A percentile compares a stretch with the other conserved stretches of the same genome.
phyloP scores from a whole-genome alignment of 116 monocot genomes.

The Phalaenopsis hybrid region DNA sequence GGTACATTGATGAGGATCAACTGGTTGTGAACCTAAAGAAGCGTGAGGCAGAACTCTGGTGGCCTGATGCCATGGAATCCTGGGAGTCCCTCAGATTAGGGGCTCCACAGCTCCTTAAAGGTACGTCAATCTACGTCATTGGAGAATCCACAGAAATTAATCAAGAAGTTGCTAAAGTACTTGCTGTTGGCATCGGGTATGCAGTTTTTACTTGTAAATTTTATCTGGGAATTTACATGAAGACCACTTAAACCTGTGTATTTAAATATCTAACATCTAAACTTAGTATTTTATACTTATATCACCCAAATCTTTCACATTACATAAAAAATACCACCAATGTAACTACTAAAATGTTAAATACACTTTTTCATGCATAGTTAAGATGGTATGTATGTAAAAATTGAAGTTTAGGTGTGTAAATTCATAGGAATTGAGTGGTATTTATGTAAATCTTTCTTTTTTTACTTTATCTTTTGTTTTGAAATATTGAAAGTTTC shows the following conservation, averaged over 20 bases:
- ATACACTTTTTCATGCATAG: too few species aligned
- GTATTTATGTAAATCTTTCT: too few species aligned
- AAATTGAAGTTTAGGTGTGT: too few species aligned
- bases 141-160: slow-evolving; percentile 89
- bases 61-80: slow-evolving; percentile 84
- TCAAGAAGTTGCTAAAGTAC: slow-evolving; percentile 54
- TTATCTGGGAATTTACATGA: too few species aligned
- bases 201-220: slow-evolving; percentile 12
- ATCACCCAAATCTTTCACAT: too few species aligned
- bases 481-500: not conserved
- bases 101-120: slow-evolving; percentile 61
- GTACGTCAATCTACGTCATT: slow-evolving; percentile 70
- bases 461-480: not conserved
- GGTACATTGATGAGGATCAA: slow-evolving; percentile 92
- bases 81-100: slow-evolving; percentile 71
- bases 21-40: slow-evolving; percentile 78
- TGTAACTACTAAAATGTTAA: too few species aligned
- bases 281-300: too few species aligned
- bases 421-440: too few species aligned
- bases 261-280: too few species aligned
- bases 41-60: slow-evolving; percentile 56
- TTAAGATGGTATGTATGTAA: too few species aligned
- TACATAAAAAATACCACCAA: too few species aligned
- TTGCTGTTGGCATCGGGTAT: slow-evolving; percentile 77
- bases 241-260: too few species aligned